Evolutionary conservation across 108 stramenopile species (phyloP), one percentile per base, ranked within the genome.

Genomic region (Discostella stelligeroides): DNA sequence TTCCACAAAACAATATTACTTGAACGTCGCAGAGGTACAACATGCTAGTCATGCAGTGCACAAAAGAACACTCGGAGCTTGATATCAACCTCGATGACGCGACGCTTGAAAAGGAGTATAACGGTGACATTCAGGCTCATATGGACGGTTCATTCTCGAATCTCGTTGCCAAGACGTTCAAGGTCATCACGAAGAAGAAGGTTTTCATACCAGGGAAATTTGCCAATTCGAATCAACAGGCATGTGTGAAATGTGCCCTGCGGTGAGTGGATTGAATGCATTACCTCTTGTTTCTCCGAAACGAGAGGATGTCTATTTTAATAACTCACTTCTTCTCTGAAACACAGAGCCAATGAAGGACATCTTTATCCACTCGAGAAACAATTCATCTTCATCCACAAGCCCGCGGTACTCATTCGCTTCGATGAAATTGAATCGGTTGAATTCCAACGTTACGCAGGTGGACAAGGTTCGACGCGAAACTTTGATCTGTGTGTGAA

Each of bases 361-460:
- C 81, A 94, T 55, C 86, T 99, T 37, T 99, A 98, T 73, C 98
- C 98, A 7, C 83, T 99, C 42, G 96, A 98, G 66, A 97, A 97
- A 86, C 94, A 96, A 64, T 98, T 99, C 85, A 88, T 99, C 70
- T 99, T 99, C 86, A 98, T 99, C 59, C 97, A 99, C 91, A 98
- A 99, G 81, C 99, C 99, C 1, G 95, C 98, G 34, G 86, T 97
- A 28, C 67, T 97, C 51, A 95, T 99, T 78, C 92, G 96, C 38
- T 98, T 97, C 83, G 96, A 96, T 49, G 99, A 99, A 66, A 84
- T 99, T 20, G 94, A 94, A 61, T 84, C 85, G 59, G 95, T 98
- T 14, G 97, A 98, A 63, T 98, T 99, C 72, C 92, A 98, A 71
- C 91, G 98, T 15, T 97, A 95, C 40, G 95, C 91, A 8, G 94